Evolutionary conservation across 108 stramenopile genomes (phyloP).

Genomic region (Skeletonema potamos): DNA sequence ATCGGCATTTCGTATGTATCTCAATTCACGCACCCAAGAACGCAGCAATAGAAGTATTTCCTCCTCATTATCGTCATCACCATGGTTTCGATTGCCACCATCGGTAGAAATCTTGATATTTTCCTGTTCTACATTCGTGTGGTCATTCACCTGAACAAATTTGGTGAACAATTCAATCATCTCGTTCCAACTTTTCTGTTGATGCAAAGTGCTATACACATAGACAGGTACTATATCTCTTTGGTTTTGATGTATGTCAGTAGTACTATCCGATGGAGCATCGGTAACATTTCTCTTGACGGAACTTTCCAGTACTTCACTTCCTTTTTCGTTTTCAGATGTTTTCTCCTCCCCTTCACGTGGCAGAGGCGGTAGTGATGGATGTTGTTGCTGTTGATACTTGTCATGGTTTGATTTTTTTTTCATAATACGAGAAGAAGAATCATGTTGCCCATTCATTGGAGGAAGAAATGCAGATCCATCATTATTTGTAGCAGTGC

Average conservation of each 20-base stretch:
- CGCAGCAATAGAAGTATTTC: conserved; percentile 7
- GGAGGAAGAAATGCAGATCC: background rate
- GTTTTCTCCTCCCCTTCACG: background rate
- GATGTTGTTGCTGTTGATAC: background rate
- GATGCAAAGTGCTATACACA: background rate
- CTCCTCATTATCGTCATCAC: background rate
- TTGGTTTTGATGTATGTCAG: background rate
- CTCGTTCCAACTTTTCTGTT: conserved; percentile 8
- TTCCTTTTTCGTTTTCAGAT: background rate
- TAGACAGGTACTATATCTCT: background rate
- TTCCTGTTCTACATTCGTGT: conserved; percentile 4
- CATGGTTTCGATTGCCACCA: background rate
- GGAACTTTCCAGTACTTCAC: background rate
- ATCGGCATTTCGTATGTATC: conserved; percentile 8
- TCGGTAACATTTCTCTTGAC: background rate
- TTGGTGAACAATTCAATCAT: conserved; percentile 3
- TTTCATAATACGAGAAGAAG: background rate
- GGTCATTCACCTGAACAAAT: background rate
- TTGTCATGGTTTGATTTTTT: background rate
- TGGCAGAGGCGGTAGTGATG: background rate
- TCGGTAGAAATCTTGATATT: background rate
- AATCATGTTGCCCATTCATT: background rate
- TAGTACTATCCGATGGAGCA: background rate
- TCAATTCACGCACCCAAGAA: conserved; percentile 28
- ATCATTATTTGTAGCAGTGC: background rate